A percentile compares a stretch with the other conserved stretches of the same genome.
These are phyloP conservation scores for Botrytis deweyae DNA, from an alignment of 2,329 filamentous ascomycete genomes.

Conservation along the genomic window DNA sequence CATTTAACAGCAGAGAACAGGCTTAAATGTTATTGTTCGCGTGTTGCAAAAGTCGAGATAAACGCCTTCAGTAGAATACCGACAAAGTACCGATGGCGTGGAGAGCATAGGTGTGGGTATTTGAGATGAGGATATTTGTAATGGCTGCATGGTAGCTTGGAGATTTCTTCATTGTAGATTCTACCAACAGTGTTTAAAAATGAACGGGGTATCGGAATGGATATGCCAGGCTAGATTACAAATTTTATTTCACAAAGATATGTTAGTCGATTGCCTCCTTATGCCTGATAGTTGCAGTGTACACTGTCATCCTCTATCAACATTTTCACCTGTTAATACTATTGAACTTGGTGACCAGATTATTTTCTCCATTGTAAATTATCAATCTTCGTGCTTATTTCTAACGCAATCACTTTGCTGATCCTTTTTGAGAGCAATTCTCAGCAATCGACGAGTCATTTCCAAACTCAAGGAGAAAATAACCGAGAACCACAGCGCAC, in stretches of 20 bases:
- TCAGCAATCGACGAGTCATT: background rate
- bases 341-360: background rate
- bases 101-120: background rate
- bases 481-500: background rate
- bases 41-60: background rate
- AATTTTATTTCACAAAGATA: background rate
- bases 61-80: background rate
- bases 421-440: background rate
- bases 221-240: background rate
- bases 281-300: background rate
- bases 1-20: background rate
- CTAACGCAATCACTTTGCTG: background rate
- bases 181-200: background rate
- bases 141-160: background rate
- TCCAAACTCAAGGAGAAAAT: too few relatives aligned
- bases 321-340: background rate
- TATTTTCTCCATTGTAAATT: background rate
- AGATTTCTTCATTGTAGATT: too few relatives aligned
- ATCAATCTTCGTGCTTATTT: background rate
- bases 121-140: background rate
- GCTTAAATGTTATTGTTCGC: background rate
- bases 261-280: background rate
- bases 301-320: background rate
- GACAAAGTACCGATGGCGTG: background rate
- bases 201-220: background rate